Conservation (phyloP, 805 yeast genomes). For the Saccharomyces cerevisiae region DNA sequence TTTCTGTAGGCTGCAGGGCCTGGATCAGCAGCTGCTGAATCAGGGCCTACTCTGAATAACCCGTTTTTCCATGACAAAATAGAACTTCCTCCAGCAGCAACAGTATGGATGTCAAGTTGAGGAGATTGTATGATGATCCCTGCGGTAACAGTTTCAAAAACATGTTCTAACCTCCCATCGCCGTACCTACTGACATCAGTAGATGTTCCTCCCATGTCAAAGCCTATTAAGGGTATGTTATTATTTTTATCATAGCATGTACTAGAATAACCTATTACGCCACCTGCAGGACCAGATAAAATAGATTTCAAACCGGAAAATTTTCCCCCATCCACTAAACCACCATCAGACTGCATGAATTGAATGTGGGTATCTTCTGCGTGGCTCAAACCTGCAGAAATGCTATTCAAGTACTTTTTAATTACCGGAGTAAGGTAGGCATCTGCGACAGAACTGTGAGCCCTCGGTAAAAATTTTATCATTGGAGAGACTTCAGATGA, state of each 20-base stretch:
- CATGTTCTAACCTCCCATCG: constrained; percentile 63
- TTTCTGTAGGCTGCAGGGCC: constrained; percentile 85
- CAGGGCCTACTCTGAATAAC: constrained; percentile 76
- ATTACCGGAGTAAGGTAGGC: constrained; percentile 79
- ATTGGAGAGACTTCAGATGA: constrained; percentile 67
- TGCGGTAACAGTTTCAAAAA: constrained; percentile 76
- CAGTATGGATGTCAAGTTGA: constrained; percentile 72
- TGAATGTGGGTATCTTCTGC: constrained; percentile 45
- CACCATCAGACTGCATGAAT: constrained; percentile 97
- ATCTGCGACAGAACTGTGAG: constrained; percentile 72
- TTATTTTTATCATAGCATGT: constrained; percentile 61
- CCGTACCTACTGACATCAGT: constrained; percentile 76
- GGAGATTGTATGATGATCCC: constrained; percentile 80
- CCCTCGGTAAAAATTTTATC: constrained; percentile 68
- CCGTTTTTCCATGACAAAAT: constrained; percentile 61
- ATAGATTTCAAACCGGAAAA: constrained; percentile 87
- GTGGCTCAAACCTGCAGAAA: constrained; percentile 52
- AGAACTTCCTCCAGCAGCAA: constrained; percentile 83
- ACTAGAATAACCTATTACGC: constrained; percentile 85
- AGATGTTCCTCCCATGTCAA: constrained; percentile 89
- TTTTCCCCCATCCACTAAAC: constrained; percentile 71
- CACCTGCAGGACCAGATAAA: constrained; percentile 95
- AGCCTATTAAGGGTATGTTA: constrained; percentile 61
- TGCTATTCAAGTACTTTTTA: constrained; percentile 50
- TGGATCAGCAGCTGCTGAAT: constrained; percentile 80